Evolutionary conservation across 140 eudicot species (phyloP), one percentile per base, ranked within the genome.

Genomic region (Oenanthe javanica): DNA sequence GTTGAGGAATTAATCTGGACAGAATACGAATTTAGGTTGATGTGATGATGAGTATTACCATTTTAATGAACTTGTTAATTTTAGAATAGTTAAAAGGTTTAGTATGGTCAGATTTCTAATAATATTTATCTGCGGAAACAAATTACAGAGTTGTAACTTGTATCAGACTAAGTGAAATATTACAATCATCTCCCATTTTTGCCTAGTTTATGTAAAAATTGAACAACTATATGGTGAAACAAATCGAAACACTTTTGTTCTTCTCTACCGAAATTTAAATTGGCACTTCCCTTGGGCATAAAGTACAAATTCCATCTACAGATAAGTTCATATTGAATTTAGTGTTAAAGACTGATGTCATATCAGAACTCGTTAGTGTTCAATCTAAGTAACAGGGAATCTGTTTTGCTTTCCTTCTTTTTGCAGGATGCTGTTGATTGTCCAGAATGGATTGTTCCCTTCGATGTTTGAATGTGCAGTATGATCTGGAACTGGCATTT

Each of bases 381-480:
- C 6, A 21, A 21, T 64, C 72, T 1, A n/a, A 64, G 40, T 9
- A 13, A 64, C 25, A 64, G 9, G 70, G 70, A n/a, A n/a, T 61
- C 36, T 12, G 1, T 61, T 61, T 51, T 51, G 19, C 61, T 52
- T 1, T 59, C 36, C 36, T 31, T 31, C 36, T 19, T 59, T 5
- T 59, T 88, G 85, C 86, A 95, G 99, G 99, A 95, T 82, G 99
- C 97, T n/a, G 97, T 95, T 51, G 97, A 95, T 87, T 95, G 99
- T 83, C 99, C 99, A 4, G 99, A 95, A 82, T 95, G 99, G 97
- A 81, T 95, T 71, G 99, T 95, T 46, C 97, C 99, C 50, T 92
- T 95, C 79, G 91, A 85, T 49, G 40, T 71, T 71, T 71, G 23
- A 52, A 83, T 57, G 73, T 79, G 91, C 97, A 95, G 99, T 92